Percentiles rank a stretch among this genome's conserved stretches.
phyloP scores from a whole-genome alignment of 306 rosid species.

The Citrullus amarus region DNA sequence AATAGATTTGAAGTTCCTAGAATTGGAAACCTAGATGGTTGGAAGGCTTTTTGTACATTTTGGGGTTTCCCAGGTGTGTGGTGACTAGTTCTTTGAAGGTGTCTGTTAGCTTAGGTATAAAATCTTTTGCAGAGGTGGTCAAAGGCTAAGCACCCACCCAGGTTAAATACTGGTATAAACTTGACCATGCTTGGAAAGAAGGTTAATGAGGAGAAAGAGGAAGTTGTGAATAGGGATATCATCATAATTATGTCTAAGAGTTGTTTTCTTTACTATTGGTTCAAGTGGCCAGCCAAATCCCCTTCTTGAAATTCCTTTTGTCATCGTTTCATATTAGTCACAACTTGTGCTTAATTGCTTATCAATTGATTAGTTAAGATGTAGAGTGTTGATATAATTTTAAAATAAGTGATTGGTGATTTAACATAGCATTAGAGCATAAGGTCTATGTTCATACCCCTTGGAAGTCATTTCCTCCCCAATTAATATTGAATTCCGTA shows the following conservation, averaged over 20 bases:
- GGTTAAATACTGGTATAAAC: neutral
- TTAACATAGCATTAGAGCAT: too few relatives aligned
- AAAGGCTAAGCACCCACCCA: neutral
- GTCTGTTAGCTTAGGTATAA: neutral
- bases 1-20: neutral
- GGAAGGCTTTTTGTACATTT: neutral
- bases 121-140: neutral
- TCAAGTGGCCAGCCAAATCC: neutral
- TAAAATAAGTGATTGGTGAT: too few relatives aligned
- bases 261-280: neutral
- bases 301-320: neutral
- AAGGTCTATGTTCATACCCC: too few relatives aligned
- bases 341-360: neutral
- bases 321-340: neutral
- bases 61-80: neutral
- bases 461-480: too few relatives aligned
- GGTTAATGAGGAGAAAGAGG: neutral
- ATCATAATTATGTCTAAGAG: neutral
- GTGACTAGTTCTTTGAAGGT: neutral
- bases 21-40: neutral
- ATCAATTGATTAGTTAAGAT: neutral
- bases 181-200: neutral
- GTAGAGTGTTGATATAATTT: too few relatives aligned
- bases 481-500: too few relatives aligned
- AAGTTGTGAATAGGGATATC: neutral